phyloP scores from a whole-genome alignment of 257 asterid genomes.

The Echium plantagineum region DNA sequence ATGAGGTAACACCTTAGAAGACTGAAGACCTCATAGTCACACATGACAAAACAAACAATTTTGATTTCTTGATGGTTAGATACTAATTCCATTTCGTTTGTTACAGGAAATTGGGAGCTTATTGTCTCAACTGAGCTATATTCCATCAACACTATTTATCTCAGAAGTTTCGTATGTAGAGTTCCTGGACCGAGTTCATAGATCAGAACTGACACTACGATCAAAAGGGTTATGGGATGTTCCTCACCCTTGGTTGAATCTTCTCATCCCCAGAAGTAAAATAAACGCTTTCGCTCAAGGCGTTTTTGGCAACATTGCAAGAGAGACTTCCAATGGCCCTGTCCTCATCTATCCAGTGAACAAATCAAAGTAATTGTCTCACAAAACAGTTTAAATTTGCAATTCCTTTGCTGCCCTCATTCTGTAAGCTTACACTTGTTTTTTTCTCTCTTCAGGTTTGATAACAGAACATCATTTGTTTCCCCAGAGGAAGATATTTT shows the following conservation, averaged over 20 bases:
- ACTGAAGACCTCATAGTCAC: neutral
- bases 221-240: slow-evolving; percentile 78
- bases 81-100: neutral
- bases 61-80: neutral
- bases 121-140: slow-evolving; percentile 58
- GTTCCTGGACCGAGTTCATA: slow-evolving; percentile 81
- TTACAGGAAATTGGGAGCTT: slow-evolving; percentile 50
- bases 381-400: neutral
- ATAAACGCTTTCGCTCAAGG: slow-evolving; percentile 47
- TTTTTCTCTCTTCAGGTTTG: slow-evolving; percentile 45
- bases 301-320: slow-evolving; percentile 61
- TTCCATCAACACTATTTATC: slow-evolving; percentile 64
- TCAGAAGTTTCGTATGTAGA: slow-evolving; percentile 60
- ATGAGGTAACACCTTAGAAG: slow-evolving; percentile 31
- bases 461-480: slow-evolving; percentile 75
- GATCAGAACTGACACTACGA: slow-evolving; percentile 51
- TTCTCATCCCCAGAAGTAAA: slow-evolving; percentile 66
- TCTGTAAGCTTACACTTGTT: neutral
- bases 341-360: slow-evolving; percentile 74
- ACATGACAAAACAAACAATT: neutral
- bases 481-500: slow-evolving; percentile 71
- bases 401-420: neutral
- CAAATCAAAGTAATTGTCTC: slow-evolving; percentile 62
- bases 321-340: slow-evolving; percentile 69
- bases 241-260: slow-evolving; percentile 93